phyloP scores from a whole-genome alignment of 768 basidiomycete species.

The Tricholoma matsutake region DNA sequence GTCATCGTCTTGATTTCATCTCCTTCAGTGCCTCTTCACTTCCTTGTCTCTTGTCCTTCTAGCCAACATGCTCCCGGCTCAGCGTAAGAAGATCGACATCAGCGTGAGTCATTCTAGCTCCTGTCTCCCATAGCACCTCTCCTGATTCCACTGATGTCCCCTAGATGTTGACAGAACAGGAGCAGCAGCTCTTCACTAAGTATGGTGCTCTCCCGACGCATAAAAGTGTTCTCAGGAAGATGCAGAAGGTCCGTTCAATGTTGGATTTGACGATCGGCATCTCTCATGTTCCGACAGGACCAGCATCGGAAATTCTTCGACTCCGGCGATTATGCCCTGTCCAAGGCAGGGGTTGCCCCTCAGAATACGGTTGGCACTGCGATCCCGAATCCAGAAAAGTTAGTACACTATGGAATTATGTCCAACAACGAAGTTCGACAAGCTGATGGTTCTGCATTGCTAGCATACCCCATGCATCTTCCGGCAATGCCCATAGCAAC shows the following conservation, averaged over 20 bases:
- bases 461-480: conserved; percentile 90
- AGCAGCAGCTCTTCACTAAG: conserved; percentile 89
- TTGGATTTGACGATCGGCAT: conserved; percentile 11
- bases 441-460: not conserved
- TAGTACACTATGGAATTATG: conserved; percentile 26
- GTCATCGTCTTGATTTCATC: conserved; percentile 11
- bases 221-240: conserved; percentile 91
- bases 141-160: conserved; percentile 22
- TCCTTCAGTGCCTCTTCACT: conserved; percentile 26
- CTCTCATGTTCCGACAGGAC: conserved; percentile 7
- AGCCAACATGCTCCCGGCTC: conserved; percentile 64
- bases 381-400: conserved; percentile 98
- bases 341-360: conserved; percentile 90
- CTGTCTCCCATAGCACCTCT: conserved; percentile 6
- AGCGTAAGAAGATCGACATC: conserved; percentile 92
- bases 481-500: conserved; percentile 41
- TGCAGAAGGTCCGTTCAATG: conserved; percentile 75
- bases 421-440: not conserved
- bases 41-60: conserved; percentile 14
- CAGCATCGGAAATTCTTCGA: conserved; percentile 99
- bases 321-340: conserved; percentile 97
- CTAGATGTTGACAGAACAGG: conserved; percentile 82
- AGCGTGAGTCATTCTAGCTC: conserved; percentile 56
- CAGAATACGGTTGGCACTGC: conserved; percentile 91
- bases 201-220: conserved; percentile 94